Conservation (phyloP, 345 rosid genomes). For the Odontarrhena argentea region DNA sequence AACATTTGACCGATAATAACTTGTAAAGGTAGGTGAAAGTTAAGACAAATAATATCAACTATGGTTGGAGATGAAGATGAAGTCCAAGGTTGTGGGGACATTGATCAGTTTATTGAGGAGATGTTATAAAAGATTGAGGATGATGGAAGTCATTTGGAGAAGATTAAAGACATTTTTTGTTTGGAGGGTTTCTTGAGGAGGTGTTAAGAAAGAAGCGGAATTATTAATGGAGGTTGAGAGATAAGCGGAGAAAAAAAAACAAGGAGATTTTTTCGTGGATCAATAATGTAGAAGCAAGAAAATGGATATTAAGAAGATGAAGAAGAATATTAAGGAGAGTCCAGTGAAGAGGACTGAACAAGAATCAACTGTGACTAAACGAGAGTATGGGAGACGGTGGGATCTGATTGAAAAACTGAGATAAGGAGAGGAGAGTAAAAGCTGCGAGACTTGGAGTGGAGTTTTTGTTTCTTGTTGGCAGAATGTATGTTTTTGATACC, state of each 20-base stretch:
- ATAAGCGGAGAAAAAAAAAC: slow-evolving; percentile 5
- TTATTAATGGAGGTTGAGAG: background rate
- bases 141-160: slow-evolving; percentile 22
- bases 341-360: background rate
- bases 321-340: background rate
- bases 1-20: no score
- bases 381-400: background rate
- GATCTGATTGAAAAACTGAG: slow-evolving; percentile 19
- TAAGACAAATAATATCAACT: background rate
- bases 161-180: background rate
- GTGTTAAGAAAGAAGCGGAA: background rate
- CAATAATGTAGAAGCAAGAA: slow-evolving; percentile 7
- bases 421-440: background rate
- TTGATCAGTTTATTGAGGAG: slow-evolving; percentile 1
- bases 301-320: slow-evolving; percentile 8
- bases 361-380: slow-evolving; percentile 13
- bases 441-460: no score
- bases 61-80: slow-evolving; percentile 13
- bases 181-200: slow-evolving; percentile 16
- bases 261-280: background rate
- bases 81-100: background rate
- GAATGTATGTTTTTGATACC: no score
- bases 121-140: slow-evolving; percentile 9
- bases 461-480: no score
- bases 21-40: no score